Base-by-base conservation (phyloP, 176 grass and related monocot species). In the Phragmites australis region DNA sequence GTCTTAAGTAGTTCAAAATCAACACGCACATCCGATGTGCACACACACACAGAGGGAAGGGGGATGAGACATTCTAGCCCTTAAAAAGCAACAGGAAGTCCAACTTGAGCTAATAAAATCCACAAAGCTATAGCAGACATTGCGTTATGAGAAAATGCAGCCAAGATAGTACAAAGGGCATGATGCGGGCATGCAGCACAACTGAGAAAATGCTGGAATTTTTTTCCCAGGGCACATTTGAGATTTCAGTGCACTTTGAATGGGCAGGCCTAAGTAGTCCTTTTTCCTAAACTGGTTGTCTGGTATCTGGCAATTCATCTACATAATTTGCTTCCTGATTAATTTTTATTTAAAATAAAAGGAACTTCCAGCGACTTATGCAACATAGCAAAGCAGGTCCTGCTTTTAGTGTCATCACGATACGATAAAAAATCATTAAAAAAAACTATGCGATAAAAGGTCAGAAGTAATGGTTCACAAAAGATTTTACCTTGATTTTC, bases 401-500 rank as follows among this genome's bases (percentile, higher is more conserved):
- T n/a, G n/a, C n/a, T n/a, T n/a, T n/a, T n/a, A n/a, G n/a, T n/a
- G n/a, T n/a, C n/a, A n/a, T n/a, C n/a, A n/a, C n/a, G n/a, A n/a
- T n/a, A n/a, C n/a, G n/a, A n/a, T n/a, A 63, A 77, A 77, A 77
- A 58, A 16, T 31, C 18, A 50, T 23, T 72, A 8, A 15, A 7
- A 32, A 59, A 51, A 30, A 47, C 50, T 69, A 51, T 60, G 63
- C 75, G 12, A 72, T 17, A 53, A 14, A 79, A 64, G 69, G 44
- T 63, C 52, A 70, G 44, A 59, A 62, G 55, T 47, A 56, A 14
- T 65, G 52, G 39, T 76, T 57, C 8, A 72, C 46, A 64, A 81
- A 89, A 65, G 14, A 72, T 49, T 68, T 76, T 86, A 89, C 83
- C 88, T 86, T 65, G 56, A 19, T 66, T 85, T 66, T 89, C 65